Evolutionary conservation across 768 basidiomycete genomes (phyloP).

Genomic region (Auricularia heimuer): DNA sequence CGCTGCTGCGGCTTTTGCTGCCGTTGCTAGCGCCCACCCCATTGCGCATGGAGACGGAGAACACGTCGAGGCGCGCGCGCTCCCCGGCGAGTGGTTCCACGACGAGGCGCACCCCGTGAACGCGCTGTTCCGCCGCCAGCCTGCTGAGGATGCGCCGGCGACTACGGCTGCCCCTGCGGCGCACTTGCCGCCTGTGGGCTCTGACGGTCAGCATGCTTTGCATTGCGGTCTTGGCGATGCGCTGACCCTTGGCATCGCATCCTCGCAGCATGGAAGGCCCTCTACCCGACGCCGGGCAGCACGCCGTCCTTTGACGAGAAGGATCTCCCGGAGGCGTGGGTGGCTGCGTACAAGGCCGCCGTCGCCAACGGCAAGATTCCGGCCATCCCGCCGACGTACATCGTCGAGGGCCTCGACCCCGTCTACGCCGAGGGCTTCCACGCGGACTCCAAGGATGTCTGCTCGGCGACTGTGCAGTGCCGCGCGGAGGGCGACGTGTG

Average conservation of each 20-base stretch:
- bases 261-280: constrained; percentile 47
- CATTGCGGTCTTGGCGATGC: background rate
- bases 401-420: constrained; percentile 21
- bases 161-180: background rate
- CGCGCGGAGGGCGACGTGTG: constrained; percentile 46
- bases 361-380: constrained; percentile 65
- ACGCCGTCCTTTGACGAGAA: constrained; percentile 27
- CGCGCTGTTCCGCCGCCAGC: constrained; percentile 49
- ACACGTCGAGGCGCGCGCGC: constrained; percentile 13
- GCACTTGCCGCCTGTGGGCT: background rate
- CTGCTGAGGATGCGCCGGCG: constrained; percentile 35
- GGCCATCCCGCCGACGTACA: constrained; percentile 42
- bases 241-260: background rate
- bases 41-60: constrained; percentile 14
- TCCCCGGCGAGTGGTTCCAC: constrained; percentile 50
- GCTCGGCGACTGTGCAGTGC: constrained; percentile 72
- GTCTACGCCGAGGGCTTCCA: constrained; percentile 30
- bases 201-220: background rate
- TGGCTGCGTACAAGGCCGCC: constrained; percentile 58
- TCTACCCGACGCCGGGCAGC: constrained; percentile 37
- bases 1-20: background rate
- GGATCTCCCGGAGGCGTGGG: constrained; percentile 58
- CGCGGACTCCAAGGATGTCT: constrained; percentile 37
- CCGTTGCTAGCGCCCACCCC: constrained; percentile 10
- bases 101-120: constrained; percentile 47